Conservation (phyloP, 208 protist species). For the Leishmania martiniquensis region DNA sequence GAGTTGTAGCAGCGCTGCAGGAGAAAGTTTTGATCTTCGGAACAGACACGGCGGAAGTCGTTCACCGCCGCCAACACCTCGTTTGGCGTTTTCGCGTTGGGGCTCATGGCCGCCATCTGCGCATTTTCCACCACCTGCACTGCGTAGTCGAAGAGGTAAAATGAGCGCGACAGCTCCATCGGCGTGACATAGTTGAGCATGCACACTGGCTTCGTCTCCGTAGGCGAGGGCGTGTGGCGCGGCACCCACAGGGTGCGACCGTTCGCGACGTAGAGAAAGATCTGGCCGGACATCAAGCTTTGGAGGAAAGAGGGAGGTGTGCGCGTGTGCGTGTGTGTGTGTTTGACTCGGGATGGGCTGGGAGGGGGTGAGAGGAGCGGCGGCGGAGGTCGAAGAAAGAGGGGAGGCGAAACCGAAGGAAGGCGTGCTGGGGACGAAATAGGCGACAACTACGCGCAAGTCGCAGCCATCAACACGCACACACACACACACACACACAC, state of each 20-base stretch:
- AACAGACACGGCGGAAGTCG: conserved; percentile 78
- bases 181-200: conserved; percentile 73
- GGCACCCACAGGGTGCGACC: conserved; percentile 90
- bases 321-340: no score
- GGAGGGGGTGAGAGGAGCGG: no score
- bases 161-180: conserved; percentile 75
- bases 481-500: conserved; percentile 13
- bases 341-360: no score
- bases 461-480: neutral
- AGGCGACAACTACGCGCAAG: conserved; percentile 6
- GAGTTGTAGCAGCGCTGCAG: conserved; percentile 78
- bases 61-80: conserved; percentile 79
- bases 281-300: conserved; percentile 45
- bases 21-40: conserved; percentile 62
- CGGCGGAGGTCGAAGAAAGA: neutral
- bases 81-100: conserved; percentile 72
- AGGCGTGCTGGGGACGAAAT: conserved; percentile 19
- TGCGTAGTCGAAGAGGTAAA: conserved; percentile 87
- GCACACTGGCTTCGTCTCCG: conserved; percentile 64
- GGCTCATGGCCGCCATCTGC: conserved; percentile 48
- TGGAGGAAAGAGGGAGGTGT: neutral
- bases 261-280: conserved; percentile 74
- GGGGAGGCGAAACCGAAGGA: conserved; percentile 10
- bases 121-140: conserved; percentile 71
- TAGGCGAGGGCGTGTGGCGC: conserved; percentile 56